These are phyloP conservation scores for Eutrema heterophyllum DNA, from an alignment of 345 rosid species.

Conservation along the genomic window DNA sequence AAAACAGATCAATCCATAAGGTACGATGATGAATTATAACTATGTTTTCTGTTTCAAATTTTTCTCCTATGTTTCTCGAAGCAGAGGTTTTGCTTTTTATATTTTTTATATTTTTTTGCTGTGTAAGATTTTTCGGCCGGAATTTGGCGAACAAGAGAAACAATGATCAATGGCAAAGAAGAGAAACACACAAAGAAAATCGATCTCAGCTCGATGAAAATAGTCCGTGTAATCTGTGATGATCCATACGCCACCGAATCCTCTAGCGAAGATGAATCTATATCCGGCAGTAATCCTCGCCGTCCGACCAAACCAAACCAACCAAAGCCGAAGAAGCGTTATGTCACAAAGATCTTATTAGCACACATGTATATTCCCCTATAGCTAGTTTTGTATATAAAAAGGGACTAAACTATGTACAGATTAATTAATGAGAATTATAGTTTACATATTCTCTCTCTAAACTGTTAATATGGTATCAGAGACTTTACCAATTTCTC, in stretches of 20 bases:
- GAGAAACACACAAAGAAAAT: background rate
- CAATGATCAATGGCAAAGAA: background rate
- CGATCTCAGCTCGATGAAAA: slow-evolving; percentile 1
- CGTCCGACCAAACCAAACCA: background rate
- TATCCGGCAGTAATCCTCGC: background rate
- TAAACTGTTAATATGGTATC: too few species aligned
- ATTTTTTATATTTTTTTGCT: background rate
- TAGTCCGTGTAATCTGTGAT: background rate
- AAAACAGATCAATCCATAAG: background rate
- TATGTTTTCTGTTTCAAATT: background rate
- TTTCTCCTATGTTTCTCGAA: background rate
- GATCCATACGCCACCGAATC: slow-evolving; percentile 29
- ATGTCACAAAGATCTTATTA: background rate
- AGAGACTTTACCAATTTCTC: too few species aligned
- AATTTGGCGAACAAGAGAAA: background rate
- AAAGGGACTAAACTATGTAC: too few species aligned
- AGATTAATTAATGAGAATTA: too few species aligned
- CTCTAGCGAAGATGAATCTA: slow-evolving; percentile 19
- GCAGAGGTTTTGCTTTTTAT: background rate
- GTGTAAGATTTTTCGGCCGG: background rate
- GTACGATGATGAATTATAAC: slow-evolving; percentile 9
- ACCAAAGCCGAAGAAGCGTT: background rate
- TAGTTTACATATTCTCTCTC: too few species aligned
- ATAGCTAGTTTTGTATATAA: too few species aligned
- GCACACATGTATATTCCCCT: too few species aligned